Evolutionary conservation across 352 stramenopile species (phyloP).

Genomic region (Globisporangium recalcitrans): DNA sequence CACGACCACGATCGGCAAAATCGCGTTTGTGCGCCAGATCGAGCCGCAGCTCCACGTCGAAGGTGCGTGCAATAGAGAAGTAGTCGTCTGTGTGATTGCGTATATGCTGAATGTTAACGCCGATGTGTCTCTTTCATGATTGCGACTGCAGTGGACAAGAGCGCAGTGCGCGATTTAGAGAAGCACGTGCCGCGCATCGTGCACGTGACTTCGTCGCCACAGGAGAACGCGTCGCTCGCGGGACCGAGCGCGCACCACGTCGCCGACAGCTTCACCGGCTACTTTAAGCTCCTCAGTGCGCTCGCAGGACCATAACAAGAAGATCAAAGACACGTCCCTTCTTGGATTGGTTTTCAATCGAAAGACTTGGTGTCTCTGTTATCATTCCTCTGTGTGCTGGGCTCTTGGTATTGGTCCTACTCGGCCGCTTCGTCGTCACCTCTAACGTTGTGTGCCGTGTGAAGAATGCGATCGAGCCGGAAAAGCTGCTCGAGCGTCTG

Average conservation of each 20-base stretch:
- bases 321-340: not conserved
- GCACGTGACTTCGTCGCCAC: slow-evolving; percentile 35
- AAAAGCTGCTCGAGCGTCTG: slow-evolving; percentile 57
- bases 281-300: slow-evolving; percentile 58
- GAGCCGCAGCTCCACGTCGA: slow-evolving; percentile 80
- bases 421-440: slow-evolving; percentile 12
- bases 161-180: slow-evolving; percentile 54
- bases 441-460: slow-evolving; percentile 6
- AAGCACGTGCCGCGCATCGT: slow-evolving; percentile 76
- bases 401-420: not conserved
- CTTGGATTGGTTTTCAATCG: not conserved
- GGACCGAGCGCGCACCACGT: slow-evolving; percentile 50
- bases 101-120: not conserved
- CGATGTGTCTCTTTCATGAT: slow-evolving; percentile 3
- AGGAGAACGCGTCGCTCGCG: slow-evolving; percentile 15
- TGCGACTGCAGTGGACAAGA: slow-evolving; percentile 37
- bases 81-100: not conserved
- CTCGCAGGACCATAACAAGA: slow-evolving; percentile 7
- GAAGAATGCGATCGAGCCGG: slow-evolving; percentile 40
- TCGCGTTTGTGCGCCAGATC: slow-evolving; percentile 85
- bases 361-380: not conserved
- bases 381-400: too few species aligned
- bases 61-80: slow-evolving; percentile 30
- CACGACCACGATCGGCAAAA: slow-evolving; percentile 66
- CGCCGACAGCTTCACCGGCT: slow-evolving; percentile 54